Evolutionary conservation across 2,329 filamentous ascomycete species (phyloP).

Genomic region (Colletotrichum liriopes): DNA sequence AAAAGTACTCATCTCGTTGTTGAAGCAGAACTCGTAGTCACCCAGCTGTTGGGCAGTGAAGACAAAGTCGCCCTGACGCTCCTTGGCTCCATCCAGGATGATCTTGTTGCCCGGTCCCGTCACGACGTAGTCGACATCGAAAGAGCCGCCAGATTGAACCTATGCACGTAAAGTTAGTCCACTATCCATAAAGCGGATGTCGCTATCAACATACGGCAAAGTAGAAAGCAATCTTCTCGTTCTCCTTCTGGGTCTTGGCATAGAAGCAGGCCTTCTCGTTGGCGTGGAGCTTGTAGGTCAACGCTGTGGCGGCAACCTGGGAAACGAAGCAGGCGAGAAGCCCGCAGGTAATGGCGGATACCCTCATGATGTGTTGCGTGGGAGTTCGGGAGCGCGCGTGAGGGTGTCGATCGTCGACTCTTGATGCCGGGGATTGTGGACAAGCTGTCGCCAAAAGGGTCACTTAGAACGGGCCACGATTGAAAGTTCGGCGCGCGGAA

Average conservation of each 20-base stretch:
- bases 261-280: constrained; percentile 99
- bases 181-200: not conserved
- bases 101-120: constrained; percentile 85
- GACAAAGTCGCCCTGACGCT: constrained; percentile 96
- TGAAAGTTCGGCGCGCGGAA: constrained; percentile 42
- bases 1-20: constrained; percentile 98
- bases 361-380: constrained; percentile 71
- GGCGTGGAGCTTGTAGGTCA: constrained; percentile 92
- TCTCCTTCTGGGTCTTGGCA: constrained; percentile 81
- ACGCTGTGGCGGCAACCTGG: constrained; percentile 85
- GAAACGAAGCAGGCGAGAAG: constrained; percentile 81
- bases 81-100: constrained; percentile 89
- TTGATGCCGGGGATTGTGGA: constrained; percentile 44
- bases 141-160: constrained; percentile 98
- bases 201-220: constrained; percentile 82
- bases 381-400: constrained; percentile 33
- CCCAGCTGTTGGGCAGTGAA: constrained; percentile 91
- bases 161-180: constrained; percentile 54
- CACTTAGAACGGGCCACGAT: constrained; percentile 43
- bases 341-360: constrained; percentile 73
- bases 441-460: constrained; percentile 47
- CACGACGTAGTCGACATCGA: constrained; percentile 96
- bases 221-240: constrained; percentile 96
- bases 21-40: constrained; percentile 98
- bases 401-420: constrained; percentile 35